Percentiles rank a stretch among this genome's conserved stretches.
phyloP scores from a whole-genome alignment of 2,329 filamentous ascomycete species.

The Bipolaris oryzae region DNA sequence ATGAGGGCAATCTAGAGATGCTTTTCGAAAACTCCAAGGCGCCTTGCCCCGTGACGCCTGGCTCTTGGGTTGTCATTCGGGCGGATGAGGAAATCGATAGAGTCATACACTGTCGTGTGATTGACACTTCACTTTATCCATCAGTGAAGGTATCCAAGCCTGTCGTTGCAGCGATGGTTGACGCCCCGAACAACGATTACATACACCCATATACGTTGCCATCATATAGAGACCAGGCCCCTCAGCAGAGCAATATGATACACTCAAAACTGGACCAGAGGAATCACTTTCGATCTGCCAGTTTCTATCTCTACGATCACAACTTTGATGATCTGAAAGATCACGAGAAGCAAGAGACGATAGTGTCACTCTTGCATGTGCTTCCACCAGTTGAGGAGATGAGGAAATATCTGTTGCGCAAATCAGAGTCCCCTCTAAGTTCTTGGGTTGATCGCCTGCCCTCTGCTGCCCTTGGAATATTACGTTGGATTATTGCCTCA shows the following conservation, averaged over 20 bases:
- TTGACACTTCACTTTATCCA: conserved; percentile 54
- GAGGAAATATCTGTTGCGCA: conserved; percentile 54
- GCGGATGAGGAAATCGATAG: conserved; percentile 18
- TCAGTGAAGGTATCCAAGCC: conserved; percentile 46
- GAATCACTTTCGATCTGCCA: conserved; percentile 40
- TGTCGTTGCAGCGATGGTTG: conserved; percentile 18
- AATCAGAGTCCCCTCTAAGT: conserved; percentile 49
- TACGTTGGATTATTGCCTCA: conserved; percentile 89
- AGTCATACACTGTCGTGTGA: conserved; percentile 58
- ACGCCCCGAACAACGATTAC: neutral
- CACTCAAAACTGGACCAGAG: neutral
- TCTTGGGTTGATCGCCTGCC: conserved; percentile 66
- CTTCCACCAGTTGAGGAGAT: conserved; percentile 68
- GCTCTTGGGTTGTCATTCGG: conserved; percentile 60
- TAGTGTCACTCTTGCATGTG: conserved; percentile 61
- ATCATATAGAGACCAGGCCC: neutral
- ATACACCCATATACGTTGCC: neutral
- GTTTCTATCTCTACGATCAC: conserved; percentile 56
- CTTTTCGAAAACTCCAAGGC: conserved; percentile 45
- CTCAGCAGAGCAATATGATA: neutral
- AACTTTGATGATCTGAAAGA: conserved; percentile 63
- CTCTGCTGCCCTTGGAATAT: conserved; percentile 67
- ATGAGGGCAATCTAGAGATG: conserved; percentile 51
- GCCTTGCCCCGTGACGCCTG: conserved; percentile 49
- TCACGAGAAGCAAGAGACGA: conserved; percentile 55